Percentiles rank a stretch among this genome's conserved stretches.
These are phyloP conservation scores for Aciculosporium take DNA, from an alignment of 2,329 filamentous ascomycete species.

Conservation along the genomic window DNA sequence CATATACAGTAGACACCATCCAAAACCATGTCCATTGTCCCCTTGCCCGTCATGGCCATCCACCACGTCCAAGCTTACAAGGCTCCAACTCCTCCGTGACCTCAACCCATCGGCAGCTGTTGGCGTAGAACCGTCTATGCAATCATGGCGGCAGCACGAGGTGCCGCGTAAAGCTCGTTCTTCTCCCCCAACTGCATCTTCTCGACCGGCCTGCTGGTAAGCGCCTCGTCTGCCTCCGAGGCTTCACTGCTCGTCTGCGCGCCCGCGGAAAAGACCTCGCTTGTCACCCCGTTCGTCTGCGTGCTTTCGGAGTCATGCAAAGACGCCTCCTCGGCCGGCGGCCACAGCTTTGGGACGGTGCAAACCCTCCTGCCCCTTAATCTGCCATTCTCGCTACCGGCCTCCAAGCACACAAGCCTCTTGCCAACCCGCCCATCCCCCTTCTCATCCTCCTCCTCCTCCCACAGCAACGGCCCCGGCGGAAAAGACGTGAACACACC, in stretches of 20 bases:
- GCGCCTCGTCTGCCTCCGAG: conserved; percentile 10
- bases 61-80: too few relatives aligned
- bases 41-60: too few relatives aligned
- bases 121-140: not conserved
- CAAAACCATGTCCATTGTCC: too few relatives aligned
- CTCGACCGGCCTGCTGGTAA: conserved; percentile 17
- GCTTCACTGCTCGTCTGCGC: conserved; percentile 3
- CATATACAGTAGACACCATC: too few relatives aligned
- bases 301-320: conserved; percentile 12
- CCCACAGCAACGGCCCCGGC: conserved; percentile 43
- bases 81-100: too few relatives aligned
- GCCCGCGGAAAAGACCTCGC: conserved; percentile 8
- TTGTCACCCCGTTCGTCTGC: conserved; percentile 12
- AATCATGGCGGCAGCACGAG: not conserved
- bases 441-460: conserved; percentile 28
- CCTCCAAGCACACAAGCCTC: conserved; percentile 28
- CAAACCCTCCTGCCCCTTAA: conserved; percentile 34
- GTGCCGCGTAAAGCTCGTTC: conserved; percentile 5
- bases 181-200: conserved; percentile 19
- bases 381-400: conserved; percentile 32
- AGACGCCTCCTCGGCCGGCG: not conserved
- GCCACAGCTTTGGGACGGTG: conserved; percentile 31
- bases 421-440: conserved; percentile 19
- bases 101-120: too few relatives aligned
- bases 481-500: conserved; percentile 39